Evolutionary conservation across 2,329 filamentous ascomycete species (phyloP).

Genomic region (Pseudogymnoascus sp.): DNA sequence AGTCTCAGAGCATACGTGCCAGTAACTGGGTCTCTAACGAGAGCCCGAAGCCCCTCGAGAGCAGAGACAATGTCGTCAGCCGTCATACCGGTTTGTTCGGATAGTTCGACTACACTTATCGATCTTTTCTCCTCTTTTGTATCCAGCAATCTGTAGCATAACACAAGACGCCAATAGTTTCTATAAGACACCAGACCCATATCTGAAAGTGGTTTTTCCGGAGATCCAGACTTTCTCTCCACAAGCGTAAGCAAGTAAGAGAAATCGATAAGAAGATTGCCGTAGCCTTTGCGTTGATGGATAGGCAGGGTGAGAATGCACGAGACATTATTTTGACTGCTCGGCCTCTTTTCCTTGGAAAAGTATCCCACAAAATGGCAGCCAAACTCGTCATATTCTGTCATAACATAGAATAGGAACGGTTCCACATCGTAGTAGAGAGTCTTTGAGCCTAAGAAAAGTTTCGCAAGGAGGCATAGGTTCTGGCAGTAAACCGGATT

Average conservation of each 20-base stretch:
- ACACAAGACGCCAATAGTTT: slow-evolving; percentile 88
- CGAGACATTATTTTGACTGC: slow-evolving; percentile 93
- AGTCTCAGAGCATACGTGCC: slow-evolving; percentile 84
- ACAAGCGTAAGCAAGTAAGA: slow-evolving; percentile 92
- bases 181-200: slow-evolving; percentile 97
- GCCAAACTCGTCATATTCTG: slow-evolving; percentile 82
- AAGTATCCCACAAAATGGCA: slow-evolving; percentile 99
- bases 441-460: slow-evolving; percentile 97
- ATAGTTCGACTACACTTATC: slow-evolving; percentile 61
- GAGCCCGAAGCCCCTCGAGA: slow-evolving; percentile 78
- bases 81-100: slow-evolving; percentile 88
- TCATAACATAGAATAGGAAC: slow-evolving; percentile 95
- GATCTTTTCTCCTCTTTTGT: slow-evolving; percentile 45
- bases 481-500: slow-evolving; percentile 99
- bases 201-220: slow-evolving; percentile 93
- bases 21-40: slow-evolving; percentile 83
- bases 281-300: slow-evolving; percentile 94
- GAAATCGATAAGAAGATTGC: slow-evolving; percentile 94
- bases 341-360: slow-evolving; percentile 93
- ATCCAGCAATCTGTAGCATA: slow-evolving; percentile 75
- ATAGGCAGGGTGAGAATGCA: slow-evolving; percentile 95
- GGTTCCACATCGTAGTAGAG: slow-evolving; percentile 97
- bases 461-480: slow-evolving; percentile 86
- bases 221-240: slow-evolving; percentile 88
- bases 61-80: slow-evolving; percentile 93